Conservation (phyloP, 441 rosid species). For the Metrosideros polymorpha region DNA sequence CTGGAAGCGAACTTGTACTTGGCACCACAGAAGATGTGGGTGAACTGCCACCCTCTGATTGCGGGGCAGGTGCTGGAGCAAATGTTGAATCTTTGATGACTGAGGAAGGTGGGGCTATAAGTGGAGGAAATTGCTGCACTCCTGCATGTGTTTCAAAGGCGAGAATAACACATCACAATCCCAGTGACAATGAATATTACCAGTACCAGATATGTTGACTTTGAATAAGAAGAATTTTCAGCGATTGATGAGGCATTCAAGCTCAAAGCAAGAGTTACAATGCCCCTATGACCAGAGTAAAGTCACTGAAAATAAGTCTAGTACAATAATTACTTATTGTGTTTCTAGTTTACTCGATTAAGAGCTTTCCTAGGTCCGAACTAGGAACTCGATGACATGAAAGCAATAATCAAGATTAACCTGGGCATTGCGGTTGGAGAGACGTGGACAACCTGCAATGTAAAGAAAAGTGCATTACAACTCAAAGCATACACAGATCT, state of each 20-base stretch:
- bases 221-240: neutral
- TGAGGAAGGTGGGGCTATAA: constrained; percentile 66
- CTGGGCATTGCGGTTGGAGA: constrained; percentile 88
- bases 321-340: neutral
- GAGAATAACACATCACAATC: neutral
- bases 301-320: neutral
- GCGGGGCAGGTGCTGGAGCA: constrained; percentile 67
- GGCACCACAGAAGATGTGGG: constrained; percentile 44
- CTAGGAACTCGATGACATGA: neutral
- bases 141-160: constrained; percentile 39
- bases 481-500: neutral
- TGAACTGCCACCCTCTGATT: constrained; percentile 19
- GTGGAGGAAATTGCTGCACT: constrained; percentile 51
- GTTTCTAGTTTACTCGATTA: neutral
- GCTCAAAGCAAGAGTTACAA: neutral
- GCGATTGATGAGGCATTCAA: neutral
- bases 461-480: neutral
- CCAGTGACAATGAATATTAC: neutral
- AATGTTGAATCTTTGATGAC: constrained; percentile 35
- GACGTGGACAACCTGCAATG: constrained; percentile 54
- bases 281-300: neutral
- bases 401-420: constrained; percentile 20
- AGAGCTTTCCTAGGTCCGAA: neutral
- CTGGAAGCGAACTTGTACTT: constrained; percentile 48
- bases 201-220: neutral